A percentile compares a stretch with the other conserved stretches of the same genome.
Evolutionary conservation across 495 filamentous ascomycete genomes (phyloP).

Genomic region (Xeromyces bisporus): DNA sequence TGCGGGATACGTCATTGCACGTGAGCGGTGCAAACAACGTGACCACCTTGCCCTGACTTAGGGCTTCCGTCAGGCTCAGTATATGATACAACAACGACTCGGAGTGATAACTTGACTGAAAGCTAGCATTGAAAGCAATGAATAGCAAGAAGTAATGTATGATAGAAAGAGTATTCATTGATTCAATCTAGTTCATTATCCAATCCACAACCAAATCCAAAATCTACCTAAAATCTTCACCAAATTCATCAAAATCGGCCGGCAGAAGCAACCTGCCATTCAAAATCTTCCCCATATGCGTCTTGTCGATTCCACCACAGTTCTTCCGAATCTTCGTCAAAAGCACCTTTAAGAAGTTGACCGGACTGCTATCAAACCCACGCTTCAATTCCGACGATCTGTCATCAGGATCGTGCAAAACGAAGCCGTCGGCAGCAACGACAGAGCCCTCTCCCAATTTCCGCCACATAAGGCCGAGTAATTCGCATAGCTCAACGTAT

Average conservation of each 20-base stretch:
- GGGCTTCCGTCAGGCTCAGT: no score
- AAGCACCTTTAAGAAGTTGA: slow-evolving; percentile 34
- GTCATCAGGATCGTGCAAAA: slow-evolving; percentile 9
- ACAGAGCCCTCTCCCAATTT: slow-evolving; percentile 28
- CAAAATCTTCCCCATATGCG: slow-evolving; percentile 37
- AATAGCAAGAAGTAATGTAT: no score
- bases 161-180: no score
- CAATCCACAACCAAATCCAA: background rate
- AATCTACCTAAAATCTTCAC: background rate
- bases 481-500: slow-evolving; percentile 36
- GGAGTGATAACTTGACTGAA: no score
- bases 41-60: no score
- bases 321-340: slow-evolving; percentile 34
- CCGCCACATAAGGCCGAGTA: slow-evolving; percentile 28
- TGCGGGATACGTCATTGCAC: no score
- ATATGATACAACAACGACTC: no score
- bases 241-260: background rate
- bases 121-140: no score
- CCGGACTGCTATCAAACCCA: slow-evolving; percentile 30
- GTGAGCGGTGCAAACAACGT: no score
- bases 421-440: slow-evolving; percentile 14
- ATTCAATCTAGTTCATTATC: no score
- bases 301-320: slow-evolving; percentile 31
- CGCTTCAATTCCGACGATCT: no score
- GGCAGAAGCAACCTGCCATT: slow-evolving; percentile 23